phyloP scores from a whole-genome alignment of 148 eudicot species.

The Limonium bicolor region DNA sequence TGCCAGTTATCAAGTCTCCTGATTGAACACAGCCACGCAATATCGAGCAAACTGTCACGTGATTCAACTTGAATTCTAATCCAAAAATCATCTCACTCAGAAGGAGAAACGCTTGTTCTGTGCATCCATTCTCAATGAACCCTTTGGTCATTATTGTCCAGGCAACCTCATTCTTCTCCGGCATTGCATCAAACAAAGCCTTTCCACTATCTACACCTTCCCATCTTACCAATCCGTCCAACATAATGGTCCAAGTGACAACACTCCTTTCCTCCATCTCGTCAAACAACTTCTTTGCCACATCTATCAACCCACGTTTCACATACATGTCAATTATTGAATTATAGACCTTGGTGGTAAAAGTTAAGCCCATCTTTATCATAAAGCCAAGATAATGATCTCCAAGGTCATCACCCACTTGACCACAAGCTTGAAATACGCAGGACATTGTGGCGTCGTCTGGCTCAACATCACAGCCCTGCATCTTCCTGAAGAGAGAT shows the following conservation, averaged over 20 bases:
- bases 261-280: conserved; percentile 19
- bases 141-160: conserved; percentile 26
- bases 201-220: conserved; percentile 20
- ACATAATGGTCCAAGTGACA: conserved; percentile 26
- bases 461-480: not conserved
- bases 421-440: conserved; percentile 4
- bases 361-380: conserved; percentile 21
- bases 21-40: conserved; percentile 19
- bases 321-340: conserved; percentile 67
- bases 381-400: conserved; percentile 29
- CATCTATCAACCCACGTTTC: conserved; percentile 43
- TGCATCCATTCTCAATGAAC: conserved; percentile 14
- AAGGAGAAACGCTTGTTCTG: conserved; percentile 15
- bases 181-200: conserved; percentile 23
- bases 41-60: conserved; percentile 13
- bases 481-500: conserved; percentile 7
- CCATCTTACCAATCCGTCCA: conserved; percentile 21
- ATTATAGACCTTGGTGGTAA: conserved; percentile 23
- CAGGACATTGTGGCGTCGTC: conserved; percentile 11
- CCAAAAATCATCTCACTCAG: conserved; percentile 15
- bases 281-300: conserved; percentile 25
- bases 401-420: conserved; percentile 33
- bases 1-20: conserved; percentile 15
- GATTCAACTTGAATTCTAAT: conserved; percentile 3
- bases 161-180: conserved; percentile 22